Conservation (phyloP, 1,139 yeast species). For the Wickerhamiella infanticola region DNA sequence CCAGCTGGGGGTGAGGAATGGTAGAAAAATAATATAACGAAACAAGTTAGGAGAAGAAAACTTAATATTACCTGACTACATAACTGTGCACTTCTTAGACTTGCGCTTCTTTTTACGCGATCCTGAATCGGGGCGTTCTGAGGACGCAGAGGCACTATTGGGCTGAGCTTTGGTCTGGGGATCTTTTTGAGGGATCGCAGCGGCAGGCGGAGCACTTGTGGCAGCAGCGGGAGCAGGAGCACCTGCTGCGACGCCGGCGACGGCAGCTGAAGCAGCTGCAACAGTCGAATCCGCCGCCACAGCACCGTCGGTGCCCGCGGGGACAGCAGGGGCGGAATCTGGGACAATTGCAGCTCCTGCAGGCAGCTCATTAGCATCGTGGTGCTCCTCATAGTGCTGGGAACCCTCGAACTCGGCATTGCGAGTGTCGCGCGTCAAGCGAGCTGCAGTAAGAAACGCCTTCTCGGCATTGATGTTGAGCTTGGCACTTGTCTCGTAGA, state of each 20-base stretch:
- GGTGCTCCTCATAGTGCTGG: not conserved
- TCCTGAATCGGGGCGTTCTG: too few relatives aligned
- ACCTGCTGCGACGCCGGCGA: not conserved
- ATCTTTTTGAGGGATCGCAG: not conserved
- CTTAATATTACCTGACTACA: not conserved
- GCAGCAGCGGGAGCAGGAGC: not conserved
- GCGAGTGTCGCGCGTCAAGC: conserved; percentile 43
- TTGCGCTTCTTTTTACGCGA: not conserved
- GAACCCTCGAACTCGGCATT: not conserved
- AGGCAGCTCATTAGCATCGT: not conserved
- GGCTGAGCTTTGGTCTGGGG: not conserved
- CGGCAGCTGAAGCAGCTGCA: not conserved
- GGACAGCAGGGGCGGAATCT: not conserved
- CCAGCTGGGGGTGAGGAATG: too few relatives aligned
- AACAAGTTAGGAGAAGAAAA: too few relatives aligned
- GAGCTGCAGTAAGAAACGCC: conserved; percentile 77
- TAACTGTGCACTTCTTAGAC: not conserved
- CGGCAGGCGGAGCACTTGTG: not conserved
- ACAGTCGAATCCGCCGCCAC: not conserved
- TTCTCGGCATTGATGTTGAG: conserved; percentile 79
- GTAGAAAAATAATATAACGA: too few relatives aligned
- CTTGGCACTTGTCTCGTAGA: conserved; percentile 86
- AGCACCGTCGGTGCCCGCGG: not conserved
- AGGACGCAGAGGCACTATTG: too few relatives aligned
- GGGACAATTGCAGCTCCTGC: not conserved